Conservation (phyloP, 106 monocot species). For the Dendrobium chrysotoxum region DNA sequence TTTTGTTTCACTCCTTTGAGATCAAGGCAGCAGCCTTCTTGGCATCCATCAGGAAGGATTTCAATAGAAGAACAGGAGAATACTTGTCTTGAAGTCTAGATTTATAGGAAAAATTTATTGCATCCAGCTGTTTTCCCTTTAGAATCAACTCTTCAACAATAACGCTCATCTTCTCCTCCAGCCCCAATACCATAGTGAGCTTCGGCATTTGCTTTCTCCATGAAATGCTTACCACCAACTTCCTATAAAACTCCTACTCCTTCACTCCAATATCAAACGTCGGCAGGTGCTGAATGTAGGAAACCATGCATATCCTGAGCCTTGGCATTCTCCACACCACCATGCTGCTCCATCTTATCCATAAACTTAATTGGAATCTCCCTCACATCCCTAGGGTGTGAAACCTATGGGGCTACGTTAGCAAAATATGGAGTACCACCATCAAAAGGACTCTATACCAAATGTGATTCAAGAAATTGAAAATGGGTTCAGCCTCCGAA, state of each 20-base stretch:
- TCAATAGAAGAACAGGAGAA: conserved; percentile 75
- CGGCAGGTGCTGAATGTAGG: conserved; percentile 75
- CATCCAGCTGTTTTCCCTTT: conserved; percentile 86
- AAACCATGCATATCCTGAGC: conserved; percentile 69
- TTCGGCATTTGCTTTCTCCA: conserved; percentile 92
- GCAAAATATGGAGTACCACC: no score
- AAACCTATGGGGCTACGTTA: no score
- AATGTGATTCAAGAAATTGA: no score
- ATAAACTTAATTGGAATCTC: no score
- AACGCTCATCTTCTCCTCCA: conserved; percentile 69
- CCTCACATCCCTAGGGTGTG: no score
- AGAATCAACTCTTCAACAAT: conserved; percentile 72
- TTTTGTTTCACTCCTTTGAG: conserved; percentile 53
- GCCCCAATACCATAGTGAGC: conserved; percentile 66
- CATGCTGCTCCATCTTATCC: conserved; percentile 40
- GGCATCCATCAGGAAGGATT: conserved; percentile 64
- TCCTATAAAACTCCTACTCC: conserved; percentile 71
- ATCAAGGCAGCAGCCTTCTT: conserved; percentile 37
- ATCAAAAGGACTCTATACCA: no score
- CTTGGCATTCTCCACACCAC: conserved; percentile 58
- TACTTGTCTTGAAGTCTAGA: conserved; percentile 79
- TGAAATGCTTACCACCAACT: conserved; percentile 57
- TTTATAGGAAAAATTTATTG: conserved; percentile 84
- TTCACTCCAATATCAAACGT: conserved; percentile 58
- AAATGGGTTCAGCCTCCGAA: no score